These are phyloP conservation scores for Diutina mesorugosa DNA, from an alignment of 1,139 yeast species.

Conservation along the genomic window DNA sequence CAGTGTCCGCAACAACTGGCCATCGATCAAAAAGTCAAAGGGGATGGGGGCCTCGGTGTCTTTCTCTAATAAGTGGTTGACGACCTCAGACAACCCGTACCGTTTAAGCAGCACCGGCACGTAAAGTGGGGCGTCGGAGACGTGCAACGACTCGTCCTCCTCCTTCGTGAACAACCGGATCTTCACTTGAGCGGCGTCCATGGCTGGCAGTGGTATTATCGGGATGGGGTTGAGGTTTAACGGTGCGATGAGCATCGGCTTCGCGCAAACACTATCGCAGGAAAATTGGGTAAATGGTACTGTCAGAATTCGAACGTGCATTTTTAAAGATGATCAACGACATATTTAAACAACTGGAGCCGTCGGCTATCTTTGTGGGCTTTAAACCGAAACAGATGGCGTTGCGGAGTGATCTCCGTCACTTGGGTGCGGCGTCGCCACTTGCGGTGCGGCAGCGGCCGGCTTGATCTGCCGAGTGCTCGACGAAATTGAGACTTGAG, in stretches of 20 bases:
- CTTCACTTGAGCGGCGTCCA: conserved; percentile 32
- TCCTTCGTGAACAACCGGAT: conserved; percentile 81
- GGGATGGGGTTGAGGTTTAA: not conserved
- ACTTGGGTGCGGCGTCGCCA: not conserved
- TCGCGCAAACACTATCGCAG: not conserved
- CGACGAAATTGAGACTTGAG: not conserved
- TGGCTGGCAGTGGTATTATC: not conserved
- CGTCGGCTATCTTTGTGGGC: not conserved
- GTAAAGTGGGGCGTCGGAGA: conserved; percentile 72
- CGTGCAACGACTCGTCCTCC: conserved; percentile 55
- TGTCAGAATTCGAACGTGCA: not conserved
- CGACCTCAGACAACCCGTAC: conserved; percentile 88
- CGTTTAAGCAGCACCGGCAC: conserved; percentile 82
- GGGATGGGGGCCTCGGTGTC: conserved; percentile 57
- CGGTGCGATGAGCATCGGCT: not conserved
- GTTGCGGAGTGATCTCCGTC: not conserved
- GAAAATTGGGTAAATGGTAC: not conserved
- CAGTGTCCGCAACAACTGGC: conserved; percentile 64
- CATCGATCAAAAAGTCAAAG: conserved; percentile 85
- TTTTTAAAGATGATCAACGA: not conserved
- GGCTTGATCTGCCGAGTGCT: not conserved
- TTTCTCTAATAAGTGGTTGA: conserved; percentile 60
- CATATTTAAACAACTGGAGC: not conserved
- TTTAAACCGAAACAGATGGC: not conserved
- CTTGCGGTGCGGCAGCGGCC: not conserved